These are phyloP conservation scores for Mycena floridula DNA, from an alignment of 768 basidiomycete species.

Conservation along the genomic window DNA sequence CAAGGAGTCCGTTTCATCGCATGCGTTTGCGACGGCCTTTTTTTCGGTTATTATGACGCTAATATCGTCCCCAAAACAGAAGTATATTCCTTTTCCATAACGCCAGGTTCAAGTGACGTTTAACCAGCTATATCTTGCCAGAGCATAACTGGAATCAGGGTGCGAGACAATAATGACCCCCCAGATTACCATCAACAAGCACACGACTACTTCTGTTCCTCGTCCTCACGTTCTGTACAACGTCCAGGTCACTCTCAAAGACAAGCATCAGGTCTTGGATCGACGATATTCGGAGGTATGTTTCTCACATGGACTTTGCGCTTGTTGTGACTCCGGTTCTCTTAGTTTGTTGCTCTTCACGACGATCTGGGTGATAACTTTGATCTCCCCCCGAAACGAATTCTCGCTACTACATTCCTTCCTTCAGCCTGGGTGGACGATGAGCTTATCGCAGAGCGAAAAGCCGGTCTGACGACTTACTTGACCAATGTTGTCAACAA, in stretches of 20 bases:
- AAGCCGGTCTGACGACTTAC: slow-evolving; percentile 38
- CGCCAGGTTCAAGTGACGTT: too few relatives aligned
- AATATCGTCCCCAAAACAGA: too few relatives aligned
- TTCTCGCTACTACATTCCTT: slow-evolving; percentile 39
- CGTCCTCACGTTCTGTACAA: slow-evolving; percentile 42
- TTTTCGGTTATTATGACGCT: too few relatives aligned
- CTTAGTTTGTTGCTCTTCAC: slow-evolving; percentile 35
- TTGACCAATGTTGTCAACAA: slow-evolving; percentile 31
- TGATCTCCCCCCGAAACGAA: slow-evolving; percentile 45
- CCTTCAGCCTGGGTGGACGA: slow-evolving; percentile 52
- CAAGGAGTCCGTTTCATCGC: too few relatives aligned
- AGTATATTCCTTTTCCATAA: too few relatives aligned
- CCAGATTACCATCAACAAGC: slow-evolving; percentile 27
- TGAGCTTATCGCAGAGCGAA: slow-evolving; percentile 44
- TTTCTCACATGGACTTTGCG: neutral
- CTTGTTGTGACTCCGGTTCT: slow-evolving; percentile 1
- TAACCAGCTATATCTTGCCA: too few relatives aligned
- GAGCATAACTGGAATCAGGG: too few relatives aligned
- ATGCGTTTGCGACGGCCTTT: too few relatives aligned
- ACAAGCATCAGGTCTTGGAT: slow-evolving; percentile 22
- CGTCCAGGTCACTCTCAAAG: slow-evolving; percentile 28
- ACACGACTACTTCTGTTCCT: slow-evolving; percentile 41
- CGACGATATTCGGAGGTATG: slow-evolving; percentile 42
- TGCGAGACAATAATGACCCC: too few relatives aligned
- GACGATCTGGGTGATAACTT: slow-evolving; percentile 30